Base-by-base conservation (phyloP, 768 basidiomycete genomes). In the Holtermannia corniformis region DNA sequence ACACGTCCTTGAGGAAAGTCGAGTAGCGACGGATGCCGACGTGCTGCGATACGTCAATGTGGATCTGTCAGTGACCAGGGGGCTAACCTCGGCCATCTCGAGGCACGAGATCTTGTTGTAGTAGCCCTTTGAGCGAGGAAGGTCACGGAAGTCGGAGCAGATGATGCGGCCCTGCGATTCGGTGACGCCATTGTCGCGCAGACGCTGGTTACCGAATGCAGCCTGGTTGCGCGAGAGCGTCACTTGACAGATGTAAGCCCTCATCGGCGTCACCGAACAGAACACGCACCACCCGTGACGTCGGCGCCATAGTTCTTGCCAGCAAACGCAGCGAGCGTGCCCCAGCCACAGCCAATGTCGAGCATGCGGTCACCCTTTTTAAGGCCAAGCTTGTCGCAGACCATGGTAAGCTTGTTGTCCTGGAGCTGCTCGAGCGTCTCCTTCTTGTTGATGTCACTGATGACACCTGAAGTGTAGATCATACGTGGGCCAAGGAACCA, bases 221-320 rank as follows among this genome's bases (percentile, higher is more conserved):
- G 91, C 82, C 74, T 97, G 93, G 65, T 96, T 88, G 72, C 82
- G 80, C 26, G 79, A 85, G 25, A 99, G 82, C 0, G 95, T 99
- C 55, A 97, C 84, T 72, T 13, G n/a, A 47, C 23, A 12, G 13
- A 41, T 48, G 14, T 19, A 37, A 43, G 19, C 3, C 13, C 3
- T 24, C 23, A 24, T 19, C 25, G 42, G 14, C 1, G 1, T 3
- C 14, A 25, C 25, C 4, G 41, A 5, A 19, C 40, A 19, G 14
- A 24, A 53, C 27, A 60, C 65, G 47, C 23, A 73, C 72, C 72
- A 65, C 95, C 95, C 23, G 93, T 97, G 46, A 84, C 89, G 67
- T 96, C 91, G 58, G 87, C 92, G n/a, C 78, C 86, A 69, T 84
- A 97, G 77, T 99, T 99, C 77, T 96, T 97, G 26, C 88, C 86